Base-by-base conservation (phyloP, 148 eudicot genomes). In the Polygonum maritimum region DNA sequence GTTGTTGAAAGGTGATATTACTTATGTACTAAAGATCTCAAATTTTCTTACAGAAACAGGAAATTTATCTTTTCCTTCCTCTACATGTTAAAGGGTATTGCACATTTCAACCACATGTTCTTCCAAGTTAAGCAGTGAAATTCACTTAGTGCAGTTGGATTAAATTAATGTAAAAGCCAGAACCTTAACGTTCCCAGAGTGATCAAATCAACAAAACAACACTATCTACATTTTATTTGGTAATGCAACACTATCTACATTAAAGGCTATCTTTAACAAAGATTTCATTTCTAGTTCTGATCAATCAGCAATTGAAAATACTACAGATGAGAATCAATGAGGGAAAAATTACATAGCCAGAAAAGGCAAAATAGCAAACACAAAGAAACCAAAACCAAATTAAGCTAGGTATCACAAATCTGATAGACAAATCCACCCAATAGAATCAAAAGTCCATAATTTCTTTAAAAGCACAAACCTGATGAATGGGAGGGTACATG, bases 401-500 rank as follows among this genome's bases (percentile, higher is more conserved):
- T 5, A 51, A 41, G 36, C 18, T 14, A 74, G 31, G 31, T 26
- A 26, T 26, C 31, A 26, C 31, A 26, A 26, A 26, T 26, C 31
- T 9, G 9, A 44, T 44, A 44, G 47, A 44, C 10, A 45, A 26
- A 3, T 36, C 73, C 15, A 62, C 45, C 44, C 1, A 16, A 33
- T 5, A 57, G 36, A 74, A 54, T 33, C 48, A 54, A 77, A 51
- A 7, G 11, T 2, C 9, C 16, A 10, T 54, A 38, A 31, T 3
- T 10, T 14, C 7, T 51, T 51, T 3, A 21, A 21, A 57, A 57
- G 21, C 3, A 10, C 70, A 77, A 76, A 93, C 98, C 98, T 93
- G 98, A 69, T 93, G 98, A 79, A 93, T 91, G 15, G 98, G 98
- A 80, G 98, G 98, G 87, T 91, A 89, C 98, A 93, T 91, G 67